Evolutionary conservation across 257 asterid genomes (phyloP).

Genomic region (Thymus quinquecostatus): DNA sequence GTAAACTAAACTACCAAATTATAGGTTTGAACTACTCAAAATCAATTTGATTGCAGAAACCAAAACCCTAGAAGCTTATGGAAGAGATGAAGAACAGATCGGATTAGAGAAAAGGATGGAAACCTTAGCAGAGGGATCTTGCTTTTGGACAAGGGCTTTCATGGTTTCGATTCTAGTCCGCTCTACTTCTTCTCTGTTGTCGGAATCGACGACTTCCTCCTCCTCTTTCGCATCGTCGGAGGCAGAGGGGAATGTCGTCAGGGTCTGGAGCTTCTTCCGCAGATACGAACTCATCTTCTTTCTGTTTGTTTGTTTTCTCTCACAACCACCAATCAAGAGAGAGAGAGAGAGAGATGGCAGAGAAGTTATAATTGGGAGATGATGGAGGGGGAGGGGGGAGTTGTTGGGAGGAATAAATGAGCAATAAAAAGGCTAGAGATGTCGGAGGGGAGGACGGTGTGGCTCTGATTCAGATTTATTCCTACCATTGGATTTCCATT

Average conservation of each 20-base stretch:
- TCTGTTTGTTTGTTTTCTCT: conserved; percentile 8
- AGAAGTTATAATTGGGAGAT: conserved; percentile 1
- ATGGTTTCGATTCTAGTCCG: conserved; percentile 38
- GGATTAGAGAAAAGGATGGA: conserved; percentile 19
- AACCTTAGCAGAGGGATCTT: conserved; percentile 57
- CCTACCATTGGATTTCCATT: conserved; percentile 22
- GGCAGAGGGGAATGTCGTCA: conserved; percentile 38
- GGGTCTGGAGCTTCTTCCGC: conserved; percentile 55
- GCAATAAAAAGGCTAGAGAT: background rate
- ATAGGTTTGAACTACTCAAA: background rate
- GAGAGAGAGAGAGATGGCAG: conserved; percentile 9
- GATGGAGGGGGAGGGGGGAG: background rate
- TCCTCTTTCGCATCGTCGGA: conserved; percentile 36
- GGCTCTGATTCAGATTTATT: conserved; percentile 18
- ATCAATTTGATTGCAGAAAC: background rate
- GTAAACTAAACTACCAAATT: background rate
- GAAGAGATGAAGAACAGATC: background rate
- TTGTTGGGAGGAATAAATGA: conserved; percentile 24
- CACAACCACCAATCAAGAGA: conserved; percentile 20
- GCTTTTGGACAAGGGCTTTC: conserved; percentile 42
- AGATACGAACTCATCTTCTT: conserved; percentile 67
- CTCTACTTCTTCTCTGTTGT: conserved; percentile 42
- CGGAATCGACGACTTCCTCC: conserved; percentile 24
- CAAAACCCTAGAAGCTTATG: background rate
- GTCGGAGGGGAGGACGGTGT: background rate